These are phyloP conservation scores for Moniliella sp. DNA, from an alignment of 1,284 basidiomycete genomes.

Conservation along the genomic window DNA sequence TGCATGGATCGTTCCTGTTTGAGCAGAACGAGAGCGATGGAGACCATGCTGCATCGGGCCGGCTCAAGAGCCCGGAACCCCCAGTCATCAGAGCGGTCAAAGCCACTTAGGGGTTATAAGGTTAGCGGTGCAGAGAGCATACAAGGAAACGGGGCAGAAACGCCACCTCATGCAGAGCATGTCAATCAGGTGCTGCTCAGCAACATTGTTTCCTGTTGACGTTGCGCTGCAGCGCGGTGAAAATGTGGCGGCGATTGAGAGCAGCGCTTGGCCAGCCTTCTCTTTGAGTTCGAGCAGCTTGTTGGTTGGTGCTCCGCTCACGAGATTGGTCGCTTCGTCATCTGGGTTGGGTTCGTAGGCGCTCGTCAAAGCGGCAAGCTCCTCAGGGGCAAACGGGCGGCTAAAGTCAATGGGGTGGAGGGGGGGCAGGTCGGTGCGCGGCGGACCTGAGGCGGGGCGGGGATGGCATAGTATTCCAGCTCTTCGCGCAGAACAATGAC, in stretches of 20 bases:
- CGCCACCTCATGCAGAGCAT: conserved; percentile 99
- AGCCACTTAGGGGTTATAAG: too few species aligned
- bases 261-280: conserved; percentile 53
- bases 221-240: conserved; percentile 89
- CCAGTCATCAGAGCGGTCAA: conserved; percentile 86
- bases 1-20: conserved; percentile 79
- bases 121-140: too few species aligned
- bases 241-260: conserved; percentile 76
- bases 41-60: conserved; percentile 82
- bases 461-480: conserved; percentile 91
- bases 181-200: conserved; percentile 96
- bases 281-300: conserved; percentile 37
- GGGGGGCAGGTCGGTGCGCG: neutral
- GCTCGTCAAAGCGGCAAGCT: neutral
- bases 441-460: too few species aligned
- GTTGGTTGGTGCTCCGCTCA: conserved; percentile 54
- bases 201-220: conserved; percentile 95
- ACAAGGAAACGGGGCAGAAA: too few species aligned
- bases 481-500: conserved; percentile 95
- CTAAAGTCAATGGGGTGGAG: conserved; percentile 3
- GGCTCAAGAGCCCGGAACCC: conserved; percentile 89
- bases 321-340: conserved; percentile 32
- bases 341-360: neutral
- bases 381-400: neutral
- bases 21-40: conserved; percentile 83